Percentiles rank a stretch among this genome's conserved stretches.
These are phyloP conservation scores for Baorangia bicolor DNA, from an alignment of 768 basidiomycete genomes.

Conservation along the genomic window DNA sequence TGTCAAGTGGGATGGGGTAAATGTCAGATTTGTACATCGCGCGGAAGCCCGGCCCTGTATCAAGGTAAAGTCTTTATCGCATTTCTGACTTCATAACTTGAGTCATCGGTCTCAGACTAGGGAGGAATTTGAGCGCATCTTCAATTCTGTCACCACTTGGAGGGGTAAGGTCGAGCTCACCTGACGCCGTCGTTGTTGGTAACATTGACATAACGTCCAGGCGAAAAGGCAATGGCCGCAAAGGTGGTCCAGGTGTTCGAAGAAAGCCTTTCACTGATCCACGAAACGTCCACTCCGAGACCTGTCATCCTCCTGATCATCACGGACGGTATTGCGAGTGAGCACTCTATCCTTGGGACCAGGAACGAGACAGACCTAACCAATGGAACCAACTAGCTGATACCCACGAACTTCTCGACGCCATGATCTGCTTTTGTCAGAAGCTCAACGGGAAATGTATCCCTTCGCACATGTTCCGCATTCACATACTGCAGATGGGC, in stretches of 20 bases:
- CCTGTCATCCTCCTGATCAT: conserved; percentile 18
- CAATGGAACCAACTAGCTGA: conserved; percentile 8
- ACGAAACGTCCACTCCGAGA: neutral
- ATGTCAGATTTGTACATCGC: conserved; percentile 21
- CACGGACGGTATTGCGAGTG: conserved; percentile 22
- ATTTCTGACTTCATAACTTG: neutral
- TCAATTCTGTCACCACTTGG: conserved; percentile 20
- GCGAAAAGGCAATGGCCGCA: conserved; percentile 13
- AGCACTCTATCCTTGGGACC: neutral
- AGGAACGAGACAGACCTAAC: neutral
- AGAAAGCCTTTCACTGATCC: conserved; percentile 9
- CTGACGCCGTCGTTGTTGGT: neutral
- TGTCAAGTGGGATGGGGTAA: conserved; percentile 15
- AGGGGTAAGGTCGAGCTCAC: conserved; percentile 11
- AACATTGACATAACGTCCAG: conserved; percentile 1
- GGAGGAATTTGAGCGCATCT: conserved; percentile 18
- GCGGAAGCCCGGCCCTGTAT: neutral
- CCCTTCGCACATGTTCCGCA: conserved; percentile 20
- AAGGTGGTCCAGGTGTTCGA: conserved; percentile 21
- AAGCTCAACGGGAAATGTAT: conserved; percentile 8
- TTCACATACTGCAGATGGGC: conserved; percentile 26
- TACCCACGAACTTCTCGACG: conserved; percentile 8
- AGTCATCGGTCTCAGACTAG: conserved; percentile 5
- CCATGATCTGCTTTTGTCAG: conserved; percentile 8
- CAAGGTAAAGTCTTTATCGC: conserved; percentile 5